These are phyloP conservation scores for Hymenoscyphus linearis DNA, from an alignment of 2,329 filamentous ascomycete species.

Conservation along the genomic window DNA sequence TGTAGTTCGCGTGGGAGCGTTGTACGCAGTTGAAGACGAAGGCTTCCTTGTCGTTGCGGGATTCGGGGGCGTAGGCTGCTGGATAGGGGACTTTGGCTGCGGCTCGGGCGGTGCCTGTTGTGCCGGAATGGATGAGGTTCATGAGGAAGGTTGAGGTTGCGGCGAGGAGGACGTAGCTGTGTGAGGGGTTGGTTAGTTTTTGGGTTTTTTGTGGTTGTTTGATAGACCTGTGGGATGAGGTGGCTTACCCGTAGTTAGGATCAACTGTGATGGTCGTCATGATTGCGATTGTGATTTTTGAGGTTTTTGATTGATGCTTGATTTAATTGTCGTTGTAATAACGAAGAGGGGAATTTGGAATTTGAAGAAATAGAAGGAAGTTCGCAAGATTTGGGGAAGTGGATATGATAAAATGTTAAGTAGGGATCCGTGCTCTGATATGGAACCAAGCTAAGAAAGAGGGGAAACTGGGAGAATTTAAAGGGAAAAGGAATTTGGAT, in stretches of 20 bases:
- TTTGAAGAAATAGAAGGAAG: too few relatives aligned
- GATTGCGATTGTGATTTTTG: slow-evolving; percentile 6
- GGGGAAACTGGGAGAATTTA: neutral
- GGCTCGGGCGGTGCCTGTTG: neutral
- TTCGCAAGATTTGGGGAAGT: too few relatives aligned
- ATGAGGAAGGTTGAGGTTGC: slow-evolving; percentile 1
- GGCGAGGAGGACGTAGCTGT: slow-evolving; percentile 19
- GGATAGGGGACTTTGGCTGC: neutral
- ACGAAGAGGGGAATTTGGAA: neutral
- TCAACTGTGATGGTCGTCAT: slow-evolving; percentile 28
- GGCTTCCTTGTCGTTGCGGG: slow-evolving; percentile 15
- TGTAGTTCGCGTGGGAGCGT: slow-evolving; percentile 58
- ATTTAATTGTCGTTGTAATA: neutral
- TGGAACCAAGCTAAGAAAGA: too few relatives aligned
- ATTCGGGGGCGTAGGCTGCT: neutral
- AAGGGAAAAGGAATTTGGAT: neutral
- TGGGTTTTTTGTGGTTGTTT: too few relatives aligned
- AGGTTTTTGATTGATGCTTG: neutral
- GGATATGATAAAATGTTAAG: too few relatives aligned
- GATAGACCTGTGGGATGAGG: slow-evolving; percentile 46
- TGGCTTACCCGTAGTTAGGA: slow-evolving; percentile 36
- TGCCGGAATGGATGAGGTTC: neutral
- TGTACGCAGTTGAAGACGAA: slow-evolving; percentile 61
- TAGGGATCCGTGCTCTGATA: too few relatives aligned
- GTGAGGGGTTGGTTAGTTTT: slow-evolving; percentile 52